Conservation (phyloP, 75 land plant species). For the Pinus tabuliformis region DNA sequence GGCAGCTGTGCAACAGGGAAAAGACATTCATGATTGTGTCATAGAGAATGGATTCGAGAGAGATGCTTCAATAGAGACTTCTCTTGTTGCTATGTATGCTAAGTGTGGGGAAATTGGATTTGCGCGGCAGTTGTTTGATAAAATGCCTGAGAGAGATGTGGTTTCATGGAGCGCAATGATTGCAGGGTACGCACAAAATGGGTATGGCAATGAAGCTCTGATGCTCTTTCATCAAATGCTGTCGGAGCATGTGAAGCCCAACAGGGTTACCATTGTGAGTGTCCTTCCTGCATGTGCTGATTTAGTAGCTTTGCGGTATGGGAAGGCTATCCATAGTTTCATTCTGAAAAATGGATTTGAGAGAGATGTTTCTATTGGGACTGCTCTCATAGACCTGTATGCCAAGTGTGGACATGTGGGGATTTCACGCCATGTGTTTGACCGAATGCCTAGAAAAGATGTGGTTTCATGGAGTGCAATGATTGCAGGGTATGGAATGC, state of each 20-base stretch:
- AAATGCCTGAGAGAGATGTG: constrained; percentile 8
- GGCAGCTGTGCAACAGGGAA: constrained; percentile 45
- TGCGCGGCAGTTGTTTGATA: constrained; percentile 13
- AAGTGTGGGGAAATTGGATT: constrained; percentile 7
- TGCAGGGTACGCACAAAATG: constrained; percentile 5
- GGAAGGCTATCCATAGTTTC: constrained; percentile 5
- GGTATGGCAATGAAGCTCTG: constrained; percentile 12
- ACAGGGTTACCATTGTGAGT: constrained; percentile 4
- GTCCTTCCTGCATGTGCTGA: constrained; percentile 16
- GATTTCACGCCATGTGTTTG: constrained; percentile 17
- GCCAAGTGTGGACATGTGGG: constrained; percentile 17
- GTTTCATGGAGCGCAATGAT: constrained; percentile 21
- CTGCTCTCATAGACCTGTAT: constrained; percentile 23
- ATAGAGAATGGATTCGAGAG: constrained; percentile 8
- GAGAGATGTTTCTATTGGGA: constrained; percentile 6
- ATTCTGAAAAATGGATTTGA: constrained; percentile 4
- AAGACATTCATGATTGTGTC: constrained; percentile 2
- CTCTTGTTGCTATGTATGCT: constrained; percentile 18
- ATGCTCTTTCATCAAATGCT: constrained; percentile 16
- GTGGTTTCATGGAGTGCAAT: constrained; percentile 27
- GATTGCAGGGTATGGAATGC: constrained; percentile 20
- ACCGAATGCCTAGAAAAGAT: constrained; percentile 8
- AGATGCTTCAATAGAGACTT: constrained; percentile 1
- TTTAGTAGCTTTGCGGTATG: constrained; percentile 9
- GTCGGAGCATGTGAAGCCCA: constrained; percentile 5